A percentile compares a stretch with the other conserved stretches of the same genome.
phyloP scores from a whole-genome alignment of 2,329 filamentous ascomycete genomes.

The Plectosphaerella cucumerina region DNA sequence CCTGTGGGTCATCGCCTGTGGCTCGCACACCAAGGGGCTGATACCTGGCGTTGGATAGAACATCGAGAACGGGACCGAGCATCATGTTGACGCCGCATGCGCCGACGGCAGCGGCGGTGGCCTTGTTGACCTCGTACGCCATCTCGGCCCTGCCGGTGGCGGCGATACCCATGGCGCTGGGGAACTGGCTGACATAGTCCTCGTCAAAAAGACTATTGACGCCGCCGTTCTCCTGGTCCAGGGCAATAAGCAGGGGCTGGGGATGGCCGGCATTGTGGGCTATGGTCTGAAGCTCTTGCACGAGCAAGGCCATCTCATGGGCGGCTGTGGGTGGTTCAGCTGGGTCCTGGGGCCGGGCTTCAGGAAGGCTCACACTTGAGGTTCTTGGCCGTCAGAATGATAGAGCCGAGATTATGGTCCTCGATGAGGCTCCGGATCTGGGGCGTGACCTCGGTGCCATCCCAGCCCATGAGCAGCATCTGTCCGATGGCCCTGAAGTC shows the following conservation, averaged over 20 bases:
- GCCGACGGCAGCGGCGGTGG: slow-evolving; percentile 86
- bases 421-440: slow-evolving; percentile 79
- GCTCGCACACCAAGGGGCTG: slow-evolving; percentile 88
- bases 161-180: slow-evolving; percentile 94
- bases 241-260: slow-evolving; percentile 80
- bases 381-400: slow-evolving; percentile 80
- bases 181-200: slow-evolving; percentile 92
- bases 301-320: slow-evolving; percentile 80
- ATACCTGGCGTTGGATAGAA: slow-evolving; percentile 87
- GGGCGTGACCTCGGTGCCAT: slow-evolving; percentile 78
- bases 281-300: slow-evolving; percentile 88
- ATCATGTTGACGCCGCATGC: slow-evolving; percentile 96
- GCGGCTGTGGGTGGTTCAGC: slow-evolving; percentile 57
- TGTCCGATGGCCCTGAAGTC: slow-evolving; percentile 63
- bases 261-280: slow-evolving; percentile 87
- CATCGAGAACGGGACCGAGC: slow-evolving; percentile 88
- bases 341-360: background rate
- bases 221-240: slow-evolving; percentile 97
- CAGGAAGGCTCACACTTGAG: slow-evolving; percentile 62
- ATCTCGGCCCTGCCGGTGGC: slow-evolving; percentile 82
- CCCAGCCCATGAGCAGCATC: slow-evolving; percentile 80
- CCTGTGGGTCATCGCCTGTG: slow-evolving; percentile 87
- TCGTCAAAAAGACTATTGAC: slow-evolving; percentile 97
- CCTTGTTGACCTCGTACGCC: slow-evolving; percentile 86
- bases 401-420: slow-evolving; percentile 82